Percentiles rank a stretch among this genome's conserved stretches.
Evolutionary conservation across 1,139 yeast species (phyloP).

Genomic region (Lodderomyces metapsilosis): DNA sequence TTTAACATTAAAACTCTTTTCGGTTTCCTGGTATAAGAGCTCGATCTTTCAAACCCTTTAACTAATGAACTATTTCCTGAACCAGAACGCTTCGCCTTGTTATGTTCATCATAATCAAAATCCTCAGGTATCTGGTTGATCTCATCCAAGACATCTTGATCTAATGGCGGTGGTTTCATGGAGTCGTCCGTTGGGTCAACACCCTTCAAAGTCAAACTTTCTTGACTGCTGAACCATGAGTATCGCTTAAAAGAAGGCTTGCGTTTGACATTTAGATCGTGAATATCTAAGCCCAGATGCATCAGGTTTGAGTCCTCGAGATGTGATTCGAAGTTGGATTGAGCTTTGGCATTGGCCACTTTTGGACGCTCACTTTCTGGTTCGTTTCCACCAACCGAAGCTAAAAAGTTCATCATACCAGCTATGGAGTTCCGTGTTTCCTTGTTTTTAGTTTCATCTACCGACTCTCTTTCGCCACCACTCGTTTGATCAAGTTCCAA

Average conservation of each 20-base stretch:
- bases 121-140: slow-evolving; percentile 60
- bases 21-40: slow-evolving; percentile 41
- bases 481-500: slow-evolving; percentile 3
- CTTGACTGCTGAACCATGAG: slow-evolving; percentile 41
- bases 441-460: not conserved
- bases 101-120: slow-evolving; percentile 37
- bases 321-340: not conserved
- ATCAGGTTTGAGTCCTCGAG: not conserved
- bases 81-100: not conserved
- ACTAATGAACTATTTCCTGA: slow-evolving; percentile 15
- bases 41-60: slow-evolving; percentile 20
- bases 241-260: slow-evolving; percentile 20
- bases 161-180: slow-evolving; percentile 18
- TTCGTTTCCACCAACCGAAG: slow-evolving; percentile 5
- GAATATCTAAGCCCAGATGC: not conserved
- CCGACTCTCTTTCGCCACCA: not conserved
- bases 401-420: slow-evolving; percentile 21
- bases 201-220: slow-evolving; percentile 18
- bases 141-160: slow-evolving; percentile 49
- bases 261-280: not conserved
- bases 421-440: slow-evolving; percentile 15
- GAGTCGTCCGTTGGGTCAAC: slow-evolving; percentile 11
- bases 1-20: slow-evolving; percentile 25
- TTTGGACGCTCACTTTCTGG: not conserved
- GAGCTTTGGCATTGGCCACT: not conserved